Evolutionary conservation across 2,329 filamentous ascomycete species (phyloP), one percentile per base, ranked within the genome.

Genomic region (Dactylellina sp.): DNA sequence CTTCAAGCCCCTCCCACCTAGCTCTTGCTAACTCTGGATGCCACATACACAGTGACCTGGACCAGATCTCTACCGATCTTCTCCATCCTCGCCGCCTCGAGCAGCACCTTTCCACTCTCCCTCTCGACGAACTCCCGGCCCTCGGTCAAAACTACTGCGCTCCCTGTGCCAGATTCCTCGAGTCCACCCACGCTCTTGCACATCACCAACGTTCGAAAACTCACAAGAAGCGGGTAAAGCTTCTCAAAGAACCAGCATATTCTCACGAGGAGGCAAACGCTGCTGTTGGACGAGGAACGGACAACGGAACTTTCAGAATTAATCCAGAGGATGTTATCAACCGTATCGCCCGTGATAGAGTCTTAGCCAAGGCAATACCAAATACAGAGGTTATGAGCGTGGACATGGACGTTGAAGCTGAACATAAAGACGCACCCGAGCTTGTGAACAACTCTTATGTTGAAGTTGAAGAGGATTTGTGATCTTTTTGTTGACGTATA

Each of bases 101-200:
- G 50, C 87, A 91, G 76, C 93, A 89, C 84, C 91, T 93, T 80
- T 86, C 88, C 55, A 87, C 89, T 46, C 96, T 97, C 80, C 88
- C 90, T 4, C 83, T 86, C 20, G 94, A 98, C 80, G 95, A 98
- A 79, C 85, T 97, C 37, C 95, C 95, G 1, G 94, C 89, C 0
- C 85, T 97, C 53, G 95, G 95, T 24, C 86, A 88, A 78, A 89
- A 89, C 81, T 98, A 97, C 82, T 99, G 95, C 81, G 85, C 90
- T 14, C 91, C 97, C 82, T 99, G 95, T 81, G 90, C 95, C 76
- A 98, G 96, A 83, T 98, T 92, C 90, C 98, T 96, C 81, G 94
- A 98, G 81, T 90, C 89, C 55, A 91, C 95, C 77, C 82, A 86
- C 78, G 96, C 91, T 78, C 84, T 96, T 68, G 84, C 86, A 37